Evolutionary conservation across 768 basidiomycete species (phyloP).

Genomic region (Leccinum truebloodii): DNA sequence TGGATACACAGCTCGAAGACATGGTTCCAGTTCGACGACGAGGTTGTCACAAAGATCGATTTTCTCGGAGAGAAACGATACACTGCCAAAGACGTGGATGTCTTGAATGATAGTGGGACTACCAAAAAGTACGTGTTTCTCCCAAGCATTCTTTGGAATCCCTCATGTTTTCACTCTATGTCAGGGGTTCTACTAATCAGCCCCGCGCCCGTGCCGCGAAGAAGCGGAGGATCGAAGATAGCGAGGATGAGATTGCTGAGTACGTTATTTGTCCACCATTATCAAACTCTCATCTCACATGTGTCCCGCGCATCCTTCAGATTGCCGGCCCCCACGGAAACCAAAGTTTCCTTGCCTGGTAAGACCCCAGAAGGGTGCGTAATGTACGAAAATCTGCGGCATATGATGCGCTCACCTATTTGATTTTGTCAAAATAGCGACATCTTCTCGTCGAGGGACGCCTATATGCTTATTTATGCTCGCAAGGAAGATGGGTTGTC

Average conservation of each 20-base stretch:
- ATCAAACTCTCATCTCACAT: slow-evolving; percentile 21
- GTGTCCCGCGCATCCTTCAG: slow-evolving; percentile 16
- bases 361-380: slow-evolving; percentile 66
- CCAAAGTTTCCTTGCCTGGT: slow-evolving; percentile 25
- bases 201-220: slow-evolving; percentile 43
- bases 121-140: slow-evolving; percentile 31
- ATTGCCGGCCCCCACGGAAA: slow-evolving; percentile 22
- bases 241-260: slow-evolving; percentile 50
- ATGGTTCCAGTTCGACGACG: slow-evolving; percentile 96
- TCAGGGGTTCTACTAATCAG: slow-evolving; percentile 30
- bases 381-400: slow-evolving; percentile 69
- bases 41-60: slow-evolving; percentile 67
- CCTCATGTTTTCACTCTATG: slow-evolving; percentile 5
- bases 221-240: slow-evolving; percentile 57
- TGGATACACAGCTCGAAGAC: slow-evolving; percentile 48
- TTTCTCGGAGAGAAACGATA: slow-evolving; percentile 49
- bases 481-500: slow-evolving; percentile 37
- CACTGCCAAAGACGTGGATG: slow-evolving; percentile 32
- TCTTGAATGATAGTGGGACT: slow-evolving; percentile 24
- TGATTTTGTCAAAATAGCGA: slow-evolving; percentile 37
- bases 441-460: slow-evolving; percentile 74
- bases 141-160: background rate
- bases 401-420: slow-evolving; percentile 17
- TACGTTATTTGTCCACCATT: slow-evolving; percentile 24
- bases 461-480: slow-evolving; percentile 94